Evolutionary conservation across 176 grass and related monocot species (phyloP).

Genomic region (Phoenix roebelenii): DNA sequence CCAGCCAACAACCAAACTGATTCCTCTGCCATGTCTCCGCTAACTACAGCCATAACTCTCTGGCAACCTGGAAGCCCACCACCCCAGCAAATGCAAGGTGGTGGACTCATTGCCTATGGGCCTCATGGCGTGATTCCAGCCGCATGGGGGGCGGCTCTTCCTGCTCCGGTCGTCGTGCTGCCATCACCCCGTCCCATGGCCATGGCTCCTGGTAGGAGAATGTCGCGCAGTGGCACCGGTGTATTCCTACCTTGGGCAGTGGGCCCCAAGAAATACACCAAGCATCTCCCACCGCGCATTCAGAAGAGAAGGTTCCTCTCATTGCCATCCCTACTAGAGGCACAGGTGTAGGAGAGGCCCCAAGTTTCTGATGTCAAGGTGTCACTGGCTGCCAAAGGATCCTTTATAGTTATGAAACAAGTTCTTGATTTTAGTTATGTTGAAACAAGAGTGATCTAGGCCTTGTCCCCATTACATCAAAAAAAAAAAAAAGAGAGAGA

Average conservation of each 20-base stretch:
- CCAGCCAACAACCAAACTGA: slow-evolving; percentile 37
- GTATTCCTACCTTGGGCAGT: slow-evolving; percentile 96
- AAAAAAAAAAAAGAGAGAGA: no score
- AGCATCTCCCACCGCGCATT: slow-evolving; percentile 90
- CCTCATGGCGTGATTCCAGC: slow-evolving; percentile 57
- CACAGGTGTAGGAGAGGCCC: slow-evolving; percentile 17
- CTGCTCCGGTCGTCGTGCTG: slow-evolving; percentile 56
- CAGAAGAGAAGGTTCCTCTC: slow-evolving; percentile 88
- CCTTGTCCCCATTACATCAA: no score
- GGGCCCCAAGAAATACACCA: slow-evolving; percentile 81
- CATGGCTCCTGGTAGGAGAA: slow-evolving; percentile 50
- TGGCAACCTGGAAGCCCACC: slow-evolving; percentile 49
- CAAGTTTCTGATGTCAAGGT: no score
- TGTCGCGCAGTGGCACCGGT: slow-evolving; percentile 62
- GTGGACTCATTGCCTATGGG: slow-evolving; percentile 35
- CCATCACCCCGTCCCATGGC: slow-evolving; percentile 51
- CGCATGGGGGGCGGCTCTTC: slow-evolving; percentile 63
- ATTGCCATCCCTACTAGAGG: slow-evolving; percentile 59
- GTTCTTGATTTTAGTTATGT: no score
- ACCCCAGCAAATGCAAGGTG: slow-evolving; percentile 25
- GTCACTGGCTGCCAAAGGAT: no score
- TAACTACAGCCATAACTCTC: slow-evolving; percentile 58
- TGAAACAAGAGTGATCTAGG: no score
- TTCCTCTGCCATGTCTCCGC: slow-evolving; percentile 37
- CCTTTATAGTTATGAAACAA: no score